phyloP scores from a whole-genome alignment of 352 stramenopile species.

The Globisporangium ultimum region DNA sequence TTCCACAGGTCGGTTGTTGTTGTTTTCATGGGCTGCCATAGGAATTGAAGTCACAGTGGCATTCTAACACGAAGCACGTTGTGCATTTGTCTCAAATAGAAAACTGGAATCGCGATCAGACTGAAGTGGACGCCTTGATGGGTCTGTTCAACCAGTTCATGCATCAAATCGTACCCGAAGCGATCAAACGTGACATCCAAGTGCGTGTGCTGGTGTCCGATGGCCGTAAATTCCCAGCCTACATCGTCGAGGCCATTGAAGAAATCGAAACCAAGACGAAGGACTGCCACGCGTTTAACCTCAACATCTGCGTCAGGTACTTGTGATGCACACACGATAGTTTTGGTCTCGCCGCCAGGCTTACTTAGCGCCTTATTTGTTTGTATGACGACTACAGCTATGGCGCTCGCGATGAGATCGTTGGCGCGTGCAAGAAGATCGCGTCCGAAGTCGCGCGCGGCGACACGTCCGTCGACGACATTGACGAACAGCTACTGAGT shows the following conservation, averaged over 20 bases:
- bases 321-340: not conserved
- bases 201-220: constrained; percentile 90
- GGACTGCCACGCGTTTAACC: constrained; percentile 73
- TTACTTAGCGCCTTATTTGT: constrained; percentile 16
- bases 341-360: not conserved
- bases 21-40: not conserved
- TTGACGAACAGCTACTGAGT: constrained; percentile 78
- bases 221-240: constrained; percentile 55
- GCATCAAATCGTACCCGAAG: constrained; percentile 89
- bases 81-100: constrained; percentile 36
- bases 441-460: constrained; percentile 77
- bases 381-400: constrained; percentile 65
- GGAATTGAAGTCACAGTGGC: not conserved
- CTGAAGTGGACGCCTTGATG: constrained; percentile 92
- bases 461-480: constrained; percentile 52
- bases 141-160: constrained; percentile 94
- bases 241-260: constrained; percentile 66
- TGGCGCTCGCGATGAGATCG: constrained; percentile 94
- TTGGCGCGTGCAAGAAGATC: constrained; percentile 88
- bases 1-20: constrained; percentile 70
- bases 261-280: constrained; percentile 87
- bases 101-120: constrained; percentile 91
- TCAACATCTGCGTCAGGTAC: constrained; percentile 86
- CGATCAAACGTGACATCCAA: constrained; percentile 88
- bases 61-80: constrained; percentile 4